Conservation (phyloP, 139 green algal genomes). For the Astrephomene gubernaculifera region DNA sequence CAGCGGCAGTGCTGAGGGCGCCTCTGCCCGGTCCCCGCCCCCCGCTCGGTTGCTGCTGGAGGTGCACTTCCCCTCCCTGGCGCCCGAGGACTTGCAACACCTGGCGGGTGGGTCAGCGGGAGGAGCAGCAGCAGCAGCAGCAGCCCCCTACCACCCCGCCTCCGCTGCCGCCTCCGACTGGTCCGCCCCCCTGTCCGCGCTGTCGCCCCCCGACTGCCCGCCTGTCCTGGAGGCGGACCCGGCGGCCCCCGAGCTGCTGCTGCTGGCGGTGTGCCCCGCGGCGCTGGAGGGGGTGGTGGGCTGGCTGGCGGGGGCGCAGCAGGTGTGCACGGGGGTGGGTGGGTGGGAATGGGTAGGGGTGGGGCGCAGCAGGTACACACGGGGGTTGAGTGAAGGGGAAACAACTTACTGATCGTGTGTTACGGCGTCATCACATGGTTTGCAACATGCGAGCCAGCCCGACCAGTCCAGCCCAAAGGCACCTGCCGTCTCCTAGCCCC, state of each 20-base stretch:
- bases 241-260: not conserved
- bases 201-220: conserved; percentile 21
- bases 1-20: not conserved
- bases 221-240: conserved; percentile 10
- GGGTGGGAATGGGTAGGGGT: not conserved
- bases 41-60: conserved; percentile 38
- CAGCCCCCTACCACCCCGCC: conserved; percentile 41
- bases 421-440: not conserved
- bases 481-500: not conserved
- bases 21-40: not conserved
- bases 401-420: not conserved
- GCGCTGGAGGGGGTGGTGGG: conserved; percentile 15
- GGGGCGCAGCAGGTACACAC: not conserved
- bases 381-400: not conserved
- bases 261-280: conserved; percentile 53
- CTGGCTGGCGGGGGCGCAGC: conserved; percentile 13
- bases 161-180: conserved; percentile 56
- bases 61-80: conserved; percentile 54
- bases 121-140: not conserved
- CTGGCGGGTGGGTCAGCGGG: not conserved
- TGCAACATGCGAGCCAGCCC: not conserved
- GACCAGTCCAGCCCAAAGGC: not conserved
- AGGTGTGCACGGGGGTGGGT: not conserved
- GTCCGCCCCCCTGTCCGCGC: conserved; percentile 27
- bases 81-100: not conserved